Evolutionary conservation across 2,329 filamentous ascomycete species (phyloP), one percentile per base, ranked within the genome.

Genomic region (Venturia oleaginea): DNA sequence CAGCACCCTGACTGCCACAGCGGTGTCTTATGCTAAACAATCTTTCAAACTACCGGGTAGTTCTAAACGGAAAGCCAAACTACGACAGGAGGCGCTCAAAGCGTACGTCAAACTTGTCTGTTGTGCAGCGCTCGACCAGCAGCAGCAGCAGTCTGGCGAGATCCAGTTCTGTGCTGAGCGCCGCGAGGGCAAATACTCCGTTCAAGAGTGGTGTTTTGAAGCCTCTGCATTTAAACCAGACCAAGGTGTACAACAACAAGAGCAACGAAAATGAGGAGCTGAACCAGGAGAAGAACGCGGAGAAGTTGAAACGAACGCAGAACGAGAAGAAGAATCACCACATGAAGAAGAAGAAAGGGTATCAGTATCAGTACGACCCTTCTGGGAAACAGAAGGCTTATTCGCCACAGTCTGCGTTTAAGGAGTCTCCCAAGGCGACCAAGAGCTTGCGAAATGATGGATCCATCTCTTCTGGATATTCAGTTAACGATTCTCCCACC

Each of bases 151-250:
- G 63, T 67, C 68, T 38, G 43, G 61, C 61, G 43, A 7, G 43
- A 24, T 11, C 2, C 43, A 48, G n/a, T 48, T n/a, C 43, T 30
- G 27, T 43, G 61, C 70, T 63, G 69, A 72, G 71, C 70, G 70
- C 68, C 66, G 70, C 71, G 67, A 71, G 65, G 73, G 72, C 74
- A 68, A 71, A 71, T 65, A 69, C 66, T 71, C 75, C 68, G 72
- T 74, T 71, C 73, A 77, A 75, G 74, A 78, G 77, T 78, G 75
- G 75, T 73, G 74, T 74, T 81, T 81, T 81, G 79, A 79, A 82
- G 63, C 71, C 68, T 65, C 66, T 76, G 65, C 76, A 79, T 74
- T 68, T 78, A 71, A 74, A 78, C 70, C 74, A 75, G 64, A 67
- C 70, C 40, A 67, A 67, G 65, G 68, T 70, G 66, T 42, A 66